Percentiles rank a stretch among this genome's conserved stretches.
phyloP scores from a whole-genome alignment of 495 filamentous ascomycete genomes.

The Penicillium turbatum region DNA sequence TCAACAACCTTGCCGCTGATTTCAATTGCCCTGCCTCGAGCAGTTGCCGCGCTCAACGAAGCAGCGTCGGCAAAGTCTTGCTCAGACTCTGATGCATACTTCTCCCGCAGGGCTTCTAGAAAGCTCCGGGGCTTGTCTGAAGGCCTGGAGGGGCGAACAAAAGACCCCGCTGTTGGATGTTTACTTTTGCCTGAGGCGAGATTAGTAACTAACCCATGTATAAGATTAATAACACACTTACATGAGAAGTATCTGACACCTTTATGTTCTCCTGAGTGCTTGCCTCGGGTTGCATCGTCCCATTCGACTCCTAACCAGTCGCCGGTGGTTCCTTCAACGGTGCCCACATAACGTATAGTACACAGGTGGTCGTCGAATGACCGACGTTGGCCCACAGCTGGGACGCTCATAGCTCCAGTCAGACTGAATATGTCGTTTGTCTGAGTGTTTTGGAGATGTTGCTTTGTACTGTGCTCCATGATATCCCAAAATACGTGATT shows the following conservation, averaged over 20 bases:
- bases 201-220: constrained; percentile 12
- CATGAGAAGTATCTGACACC: constrained; percentile 81
- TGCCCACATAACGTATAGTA: constrained; percentile 80
- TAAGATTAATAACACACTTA: constrained; percentile 32
- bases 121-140: constrained; percentile 65
- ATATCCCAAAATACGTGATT: constrained; percentile 13
- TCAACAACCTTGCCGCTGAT: constrained; percentile 87
- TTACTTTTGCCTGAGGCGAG: constrained; percentile 55
- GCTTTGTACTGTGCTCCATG: neutral
- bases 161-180: constrained; percentile 69
- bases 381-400: constrained; percentile 53
- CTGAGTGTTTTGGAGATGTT: neutral
- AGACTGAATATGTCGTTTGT: neutral
- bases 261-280: constrained; percentile 80
- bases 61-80: constrained; percentile 8
- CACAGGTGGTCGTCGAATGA: constrained; percentile 71
- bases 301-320: constrained; percentile 95
- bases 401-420: constrained; percentile 7
- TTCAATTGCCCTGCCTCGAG: constrained; percentile 48
- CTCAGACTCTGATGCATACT: constrained; percentile 66
- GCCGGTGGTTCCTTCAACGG: constrained; percentile 68
- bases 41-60: constrained; percentile 18
- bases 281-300: constrained; percentile 81
- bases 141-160: constrained; percentile 72
- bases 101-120: constrained; percentile 71